Conservation (phyloP, 495 filamentous ascomycete genomes). For the Penicillium fimorum region DNA sequence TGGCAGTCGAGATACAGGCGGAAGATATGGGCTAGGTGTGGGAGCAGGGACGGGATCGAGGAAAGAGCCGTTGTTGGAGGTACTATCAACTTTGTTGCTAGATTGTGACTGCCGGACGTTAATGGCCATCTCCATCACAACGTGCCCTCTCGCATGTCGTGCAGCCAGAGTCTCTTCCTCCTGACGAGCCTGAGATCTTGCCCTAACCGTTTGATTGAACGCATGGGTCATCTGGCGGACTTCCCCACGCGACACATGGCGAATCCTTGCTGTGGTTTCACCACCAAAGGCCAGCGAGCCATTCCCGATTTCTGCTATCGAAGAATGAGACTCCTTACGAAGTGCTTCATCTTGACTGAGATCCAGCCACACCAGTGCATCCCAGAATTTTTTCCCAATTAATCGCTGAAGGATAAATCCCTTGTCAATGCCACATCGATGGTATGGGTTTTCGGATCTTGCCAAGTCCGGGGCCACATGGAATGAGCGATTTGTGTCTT, state of each 20-base stretch:
- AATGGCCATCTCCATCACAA: not conserved
- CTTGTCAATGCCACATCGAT: not conserved
- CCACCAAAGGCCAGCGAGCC: conserved; percentile 14
- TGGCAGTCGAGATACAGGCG: not conserved
- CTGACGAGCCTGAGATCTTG: not conserved
- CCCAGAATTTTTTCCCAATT: conserved; percentile 39
- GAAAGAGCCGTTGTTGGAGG: not conserved
- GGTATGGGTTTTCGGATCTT: conserved; percentile 10
- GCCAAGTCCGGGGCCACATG: conserved; percentile 5
- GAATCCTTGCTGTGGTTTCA: conserved; percentile 13
- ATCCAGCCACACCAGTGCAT: not conserved
- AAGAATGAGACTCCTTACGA: not conserved
- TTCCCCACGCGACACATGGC: not conserved
- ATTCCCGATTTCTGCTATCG: conserved; percentile 17
- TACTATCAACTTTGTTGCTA: not conserved
- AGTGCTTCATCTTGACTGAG: not conserved
- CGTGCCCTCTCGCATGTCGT: not conserved
- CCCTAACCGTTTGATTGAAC: conserved; percentile 6
- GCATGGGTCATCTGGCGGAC: not conserved
- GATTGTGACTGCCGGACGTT: not conserved
- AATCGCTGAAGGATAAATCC: conserved; percentile 31
- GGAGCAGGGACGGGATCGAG: not conserved
- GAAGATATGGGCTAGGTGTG: not conserved
- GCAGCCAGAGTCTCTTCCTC: not conserved
- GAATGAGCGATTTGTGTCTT: conserved; percentile 16